Conservation (phyloP, 306 rosid genomes). For the Sesbania bispinosa region DNA sequence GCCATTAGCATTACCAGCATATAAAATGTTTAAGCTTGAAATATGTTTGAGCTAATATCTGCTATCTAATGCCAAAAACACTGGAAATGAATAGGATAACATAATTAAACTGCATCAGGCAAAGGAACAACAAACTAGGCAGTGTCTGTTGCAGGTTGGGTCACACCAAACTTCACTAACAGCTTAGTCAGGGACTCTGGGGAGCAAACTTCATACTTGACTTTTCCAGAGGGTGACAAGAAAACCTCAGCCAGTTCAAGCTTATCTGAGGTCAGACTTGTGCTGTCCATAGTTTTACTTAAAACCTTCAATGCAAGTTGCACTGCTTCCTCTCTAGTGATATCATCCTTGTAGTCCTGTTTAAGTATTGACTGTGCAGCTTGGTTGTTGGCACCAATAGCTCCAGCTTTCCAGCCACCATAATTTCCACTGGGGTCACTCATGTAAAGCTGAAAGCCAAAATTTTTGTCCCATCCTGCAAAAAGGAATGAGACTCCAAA, state of each 20-base stretch:
- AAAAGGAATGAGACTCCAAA: constrained; percentile 49
- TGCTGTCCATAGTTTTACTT: constrained; percentile 54
- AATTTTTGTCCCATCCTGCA: constrained; percentile 55
- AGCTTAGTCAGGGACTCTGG: constrained; percentile 42
- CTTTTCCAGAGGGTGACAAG: constrained; percentile 45
- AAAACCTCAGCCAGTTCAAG: constrained; percentile 49
- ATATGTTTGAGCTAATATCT: too few species aligned
- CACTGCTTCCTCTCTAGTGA: constrained; percentile 47
- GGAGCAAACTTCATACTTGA: constrained; percentile 51
- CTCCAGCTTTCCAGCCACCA: constrained; percentile 56
- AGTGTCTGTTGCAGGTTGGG: constrained; percentile 47
- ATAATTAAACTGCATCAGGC: constrained; percentile 4
- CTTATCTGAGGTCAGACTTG: constrained; percentile 45
- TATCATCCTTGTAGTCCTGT: constrained; percentile 54
- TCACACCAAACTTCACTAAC: constrained; percentile 44
- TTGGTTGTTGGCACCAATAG: constrained; percentile 50
- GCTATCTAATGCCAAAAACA: background rate
- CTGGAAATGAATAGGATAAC: background rate
- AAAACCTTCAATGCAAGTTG: constrained; percentile 50
- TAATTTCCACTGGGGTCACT: constrained; percentile 57
- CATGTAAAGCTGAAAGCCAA: constrained; percentile 52
- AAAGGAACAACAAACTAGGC: constrained; percentile 31
- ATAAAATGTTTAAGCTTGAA: background rate
- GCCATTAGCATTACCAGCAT: constrained; percentile 17
- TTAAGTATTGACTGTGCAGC: constrained; percentile 49